Base-by-base conservation (phyloP, 2,329 filamentous ascomycete species). In the Chaetomium globosum region DNA sequence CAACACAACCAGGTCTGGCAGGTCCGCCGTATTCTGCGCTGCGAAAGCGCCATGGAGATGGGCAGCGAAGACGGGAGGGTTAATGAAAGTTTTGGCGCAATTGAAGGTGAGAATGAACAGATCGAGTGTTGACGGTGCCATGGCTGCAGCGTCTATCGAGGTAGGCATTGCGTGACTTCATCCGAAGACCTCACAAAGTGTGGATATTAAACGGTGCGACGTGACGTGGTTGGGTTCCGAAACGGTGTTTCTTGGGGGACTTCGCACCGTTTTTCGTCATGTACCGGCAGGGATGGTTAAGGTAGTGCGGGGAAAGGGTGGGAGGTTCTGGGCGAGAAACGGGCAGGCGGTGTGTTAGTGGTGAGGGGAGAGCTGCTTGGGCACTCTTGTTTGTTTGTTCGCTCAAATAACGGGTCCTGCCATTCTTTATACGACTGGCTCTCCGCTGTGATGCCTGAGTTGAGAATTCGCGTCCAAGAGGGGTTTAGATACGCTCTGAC, bases 81-180 rank as follows among this genome's bases (percentile, higher is more conserved):
- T 83, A 73, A 97, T 86, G 9, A 87, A 78, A 61, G 83, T 83
- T 71, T 91, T 90, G 36, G 85, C 94, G 73, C 92, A 96, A 75
- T 98, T 98, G 81, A 95, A 97, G 12, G 93, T 96, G 61, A 97
- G 78, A 68, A 96, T 84, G 73, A 96, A 89, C 63, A 93, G 78
- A 72, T 89, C 87, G 63, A 96, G 81, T 67, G 82, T 79, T 51
- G 82, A 81, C 59, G 76, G 73, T 61, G 78, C 73, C 79, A 76
- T 77, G 43, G 70, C 71, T 66, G 56, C 48, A 61, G 76, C 76
- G 67, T 64, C 56, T 43, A 66, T 43, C 19, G 57, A 53, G 12
- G 57, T 59, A 53, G 12, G 57, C 56, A 36, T 31, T 10, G 13
- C 52, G 52, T 10, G 51, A n/a, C 30, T 46, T 55, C 59, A 58